Conservation (phyloP, 1,284 basidiomycete species). For the Sporisorium scitamineum region DNA sequence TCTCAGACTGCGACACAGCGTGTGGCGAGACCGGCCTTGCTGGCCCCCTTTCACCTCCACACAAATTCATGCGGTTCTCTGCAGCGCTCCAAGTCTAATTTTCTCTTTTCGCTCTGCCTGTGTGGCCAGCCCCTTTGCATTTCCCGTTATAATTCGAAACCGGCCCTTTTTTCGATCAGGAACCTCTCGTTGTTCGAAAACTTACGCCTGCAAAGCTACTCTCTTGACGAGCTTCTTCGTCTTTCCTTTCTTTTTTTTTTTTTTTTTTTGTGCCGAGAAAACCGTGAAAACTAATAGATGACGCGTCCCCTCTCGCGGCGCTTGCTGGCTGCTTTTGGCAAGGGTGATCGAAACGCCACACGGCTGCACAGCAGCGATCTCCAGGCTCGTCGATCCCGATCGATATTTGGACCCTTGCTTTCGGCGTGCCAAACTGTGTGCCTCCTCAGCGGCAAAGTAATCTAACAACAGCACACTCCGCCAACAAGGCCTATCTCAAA, state of each 20-base stretch:
- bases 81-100: neutral
- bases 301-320: constrained; percentile 9
- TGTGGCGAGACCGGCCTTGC: constrained; percentile 15
- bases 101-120: neutral
- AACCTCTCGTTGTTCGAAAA: constrained; percentile 1
- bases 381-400: constrained; percentile 2
- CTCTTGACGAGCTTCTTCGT: neutral
- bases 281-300: constrained; percentile 1
- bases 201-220: neutral
- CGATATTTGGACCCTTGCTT: constrained; percentile 1
- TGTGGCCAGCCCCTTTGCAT: too few species aligned
- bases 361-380: neutral
- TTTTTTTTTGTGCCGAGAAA: too few species aligned
- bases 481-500: neutral
- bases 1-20: neutral
- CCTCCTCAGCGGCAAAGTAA: too few species aligned
- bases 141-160: neutral
- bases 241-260: constrained; percentile 4
- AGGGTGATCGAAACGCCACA: constrained; percentile 10
- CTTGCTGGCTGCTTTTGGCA: neutral
- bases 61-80: neutral
- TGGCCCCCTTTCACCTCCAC: constrained; percentile 8
- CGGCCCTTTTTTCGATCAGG: neutral
- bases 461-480: too few species aligned
- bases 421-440: too few species aligned